A percentile compares a stretch with the other conserved stretches of the same genome.
phyloP scores from a whole-genome alignment of 2,329 filamentous ascomycete genomes.

The Sporothrix curviconia region DNA sequence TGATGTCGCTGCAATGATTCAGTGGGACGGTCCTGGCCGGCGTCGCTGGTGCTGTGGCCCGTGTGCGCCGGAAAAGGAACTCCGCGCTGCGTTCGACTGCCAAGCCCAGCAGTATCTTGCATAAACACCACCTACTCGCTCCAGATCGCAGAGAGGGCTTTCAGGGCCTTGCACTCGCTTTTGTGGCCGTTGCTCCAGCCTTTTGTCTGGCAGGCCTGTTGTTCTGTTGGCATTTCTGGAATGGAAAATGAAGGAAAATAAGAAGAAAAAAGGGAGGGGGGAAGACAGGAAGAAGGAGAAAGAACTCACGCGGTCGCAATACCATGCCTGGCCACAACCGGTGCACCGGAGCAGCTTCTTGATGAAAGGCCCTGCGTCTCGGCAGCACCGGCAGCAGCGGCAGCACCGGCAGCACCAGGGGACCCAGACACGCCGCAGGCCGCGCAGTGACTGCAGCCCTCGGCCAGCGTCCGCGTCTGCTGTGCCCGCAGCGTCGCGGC shows the following conservation, averaged over 20 bases:
- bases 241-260: not conserved
- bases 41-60: too few relatives aligned
- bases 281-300: not conserved
- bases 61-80: constrained; percentile 7
- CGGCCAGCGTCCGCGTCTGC: not conserved
- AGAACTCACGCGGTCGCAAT: constrained; percentile 39
- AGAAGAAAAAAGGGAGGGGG: too few relatives aligned
- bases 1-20: too few relatives aligned
- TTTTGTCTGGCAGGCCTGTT: constrained; percentile 37
- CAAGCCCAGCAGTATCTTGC: not conserved
- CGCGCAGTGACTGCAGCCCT: constrained; percentile 1
- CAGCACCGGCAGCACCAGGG: too few relatives aligned
- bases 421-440: constrained; percentile 6
- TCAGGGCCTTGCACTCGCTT: constrained; percentile 37
- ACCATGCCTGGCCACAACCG: constrained; percentile 37
- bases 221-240: constrained; percentile 6
- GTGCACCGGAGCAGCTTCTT: constrained; percentile 33
- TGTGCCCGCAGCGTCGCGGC: constrained; percentile 20
- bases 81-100: not conserved
- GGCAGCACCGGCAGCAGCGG: too few relatives aligned
- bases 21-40: too few relatives aligned
- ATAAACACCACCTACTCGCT: not conserved
- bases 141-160: constrained; percentile 34
- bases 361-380: constrained; percentile 9
- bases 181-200: constrained; percentile 40